Evolutionary conservation across 208 protist genomes (phyloP).

Genomic region (Willaertia magna): DNA sequence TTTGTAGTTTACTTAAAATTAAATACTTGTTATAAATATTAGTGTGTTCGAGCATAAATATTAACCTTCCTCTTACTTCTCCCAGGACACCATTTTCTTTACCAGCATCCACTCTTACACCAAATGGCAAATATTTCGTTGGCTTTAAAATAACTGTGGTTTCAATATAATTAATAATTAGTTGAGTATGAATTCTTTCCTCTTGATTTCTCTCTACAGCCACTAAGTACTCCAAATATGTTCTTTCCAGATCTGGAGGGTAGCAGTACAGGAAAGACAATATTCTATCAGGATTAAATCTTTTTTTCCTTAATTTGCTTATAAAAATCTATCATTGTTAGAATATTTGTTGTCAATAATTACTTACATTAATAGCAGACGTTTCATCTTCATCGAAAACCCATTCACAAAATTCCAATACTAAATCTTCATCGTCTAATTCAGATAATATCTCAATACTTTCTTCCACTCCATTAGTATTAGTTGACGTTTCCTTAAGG

Average conservation of each 20-base stretch:
- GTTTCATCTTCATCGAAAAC: not conserved
- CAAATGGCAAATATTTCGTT: not conserved
- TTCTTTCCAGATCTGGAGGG: not conserved
- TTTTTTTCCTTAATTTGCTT: not conserved
- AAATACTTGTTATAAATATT: not conserved
- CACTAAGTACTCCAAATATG: not conserved
- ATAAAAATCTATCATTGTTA: not conserved
- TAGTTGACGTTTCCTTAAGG: not conserved
- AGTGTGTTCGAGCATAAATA: not conserved
- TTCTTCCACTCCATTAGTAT: not conserved
- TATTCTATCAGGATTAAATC: not conserved
- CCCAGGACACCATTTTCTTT: not conserved
- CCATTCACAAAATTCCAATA: not conserved
- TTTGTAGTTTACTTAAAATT: not conserved
- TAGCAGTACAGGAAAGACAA: not conserved
- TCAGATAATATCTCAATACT: not conserved
- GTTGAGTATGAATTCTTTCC: not conserved
- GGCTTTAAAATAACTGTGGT: not conserved
- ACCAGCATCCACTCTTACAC: not conserved
- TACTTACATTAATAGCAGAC: not conserved
- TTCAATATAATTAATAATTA: not conserved
- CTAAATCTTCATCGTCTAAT: not conserved
- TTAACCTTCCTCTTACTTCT: not conserved
- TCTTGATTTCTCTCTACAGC: not conserved
- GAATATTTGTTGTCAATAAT: no score